These are phyloP conservation scores for Naganishia albida DNA, from an alignment of 1,284 basidiomycete species.

Conservation along the genomic window DNA sequence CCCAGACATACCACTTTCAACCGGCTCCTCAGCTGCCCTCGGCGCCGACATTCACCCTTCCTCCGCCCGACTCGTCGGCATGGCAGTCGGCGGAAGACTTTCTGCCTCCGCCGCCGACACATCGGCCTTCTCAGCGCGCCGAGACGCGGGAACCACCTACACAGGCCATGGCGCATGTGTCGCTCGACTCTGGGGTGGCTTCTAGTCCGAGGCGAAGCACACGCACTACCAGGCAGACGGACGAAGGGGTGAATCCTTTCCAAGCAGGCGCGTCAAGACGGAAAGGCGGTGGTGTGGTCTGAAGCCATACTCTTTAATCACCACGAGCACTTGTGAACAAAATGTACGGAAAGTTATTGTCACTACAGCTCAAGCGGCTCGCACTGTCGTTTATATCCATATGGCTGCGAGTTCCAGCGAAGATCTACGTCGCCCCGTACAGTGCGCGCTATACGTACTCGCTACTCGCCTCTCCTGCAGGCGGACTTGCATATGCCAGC, in stretches of 20 bases:
- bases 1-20: slow-evolving; percentile 27
- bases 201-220: slow-evolving; percentile 38
- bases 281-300: slow-evolving; percentile 49
- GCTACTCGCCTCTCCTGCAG: too few relatives aligned
- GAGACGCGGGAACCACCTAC: slow-evolving; percentile 41
- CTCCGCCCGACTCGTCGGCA: slow-evolving; percentile 44
- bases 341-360: neutral
- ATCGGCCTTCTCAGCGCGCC: slow-evolving; percentile 9
- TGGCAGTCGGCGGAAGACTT: slow-evolving; percentile 49
- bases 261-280: slow-evolving; percentile 40
- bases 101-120: slow-evolving; percentile 49
- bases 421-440: too few relatives aligned
- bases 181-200: slow-evolving; percentile 32
- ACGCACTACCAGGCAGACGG: slow-evolving; percentile 35
- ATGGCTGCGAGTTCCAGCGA: too few relatives aligned
- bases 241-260: slow-evolving; percentile 48
- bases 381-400: neutral
- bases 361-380: neutral
- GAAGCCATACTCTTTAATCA: neutral
- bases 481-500: too few relatives aligned
- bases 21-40: slow-evolving; percentile 32
- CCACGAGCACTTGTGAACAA: neutral
- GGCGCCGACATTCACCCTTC: slow-evolving; percentile 39
- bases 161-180: slow-evolving; percentile 42
- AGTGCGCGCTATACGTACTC: too few relatives aligned